Evolutionary conservation across 2,329 filamentous ascomycete genomes (phyloP).

Genomic region (Aureobasidium lini): DNA sequence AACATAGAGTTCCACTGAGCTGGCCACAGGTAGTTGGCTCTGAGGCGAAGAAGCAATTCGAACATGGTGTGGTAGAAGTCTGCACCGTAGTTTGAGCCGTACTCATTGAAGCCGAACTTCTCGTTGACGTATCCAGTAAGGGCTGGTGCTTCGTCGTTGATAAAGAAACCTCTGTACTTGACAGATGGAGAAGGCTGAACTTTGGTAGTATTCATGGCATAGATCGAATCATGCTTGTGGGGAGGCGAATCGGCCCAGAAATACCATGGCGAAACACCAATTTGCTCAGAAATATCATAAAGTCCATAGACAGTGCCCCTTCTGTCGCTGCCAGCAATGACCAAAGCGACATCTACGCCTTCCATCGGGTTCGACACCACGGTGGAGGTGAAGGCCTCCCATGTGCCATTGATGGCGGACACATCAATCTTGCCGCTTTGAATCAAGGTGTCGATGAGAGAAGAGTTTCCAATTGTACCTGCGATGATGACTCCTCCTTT

Average conservation of each 20-base stretch:
- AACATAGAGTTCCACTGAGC: conserved; percentile 63
- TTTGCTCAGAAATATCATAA: conserved; percentile 66
- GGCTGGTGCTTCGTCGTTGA: conserved; percentile 63
- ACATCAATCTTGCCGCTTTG: conserved; percentile 51
- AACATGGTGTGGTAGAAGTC: conserved; percentile 63
- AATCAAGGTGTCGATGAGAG: conserved; percentile 53
- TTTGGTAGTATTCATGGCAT: conserved; percentile 47
- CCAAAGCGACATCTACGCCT: conserved; percentile 51
- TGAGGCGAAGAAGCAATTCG: conserved; percentile 60
- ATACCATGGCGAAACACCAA: conserved; percentile 65
- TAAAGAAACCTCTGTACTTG: conserved; percentile 62
- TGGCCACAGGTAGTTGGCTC: conserved; percentile 71
- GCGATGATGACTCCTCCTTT: conserved; percentile 51
- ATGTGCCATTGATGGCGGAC: conserved; percentile 51
- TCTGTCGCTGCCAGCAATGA: conserved; percentile 60
- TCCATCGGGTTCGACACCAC: conserved; percentile 52
- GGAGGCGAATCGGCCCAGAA: conserved; percentile 59
- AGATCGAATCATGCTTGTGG: conserved; percentile 47
- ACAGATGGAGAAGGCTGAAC: conserved; percentile 54
- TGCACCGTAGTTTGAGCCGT: conserved; percentile 22
- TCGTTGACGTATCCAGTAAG: conserved; percentile 58
- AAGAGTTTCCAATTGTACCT: conserved; percentile 60
- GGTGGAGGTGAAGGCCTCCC: conserved; percentile 60
- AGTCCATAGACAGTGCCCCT: conserved; percentile 62
- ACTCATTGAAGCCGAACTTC: conserved; percentile 35